Conservation (phyloP, 140 eudicot species). For the Oenanthe javanica region DNA sequence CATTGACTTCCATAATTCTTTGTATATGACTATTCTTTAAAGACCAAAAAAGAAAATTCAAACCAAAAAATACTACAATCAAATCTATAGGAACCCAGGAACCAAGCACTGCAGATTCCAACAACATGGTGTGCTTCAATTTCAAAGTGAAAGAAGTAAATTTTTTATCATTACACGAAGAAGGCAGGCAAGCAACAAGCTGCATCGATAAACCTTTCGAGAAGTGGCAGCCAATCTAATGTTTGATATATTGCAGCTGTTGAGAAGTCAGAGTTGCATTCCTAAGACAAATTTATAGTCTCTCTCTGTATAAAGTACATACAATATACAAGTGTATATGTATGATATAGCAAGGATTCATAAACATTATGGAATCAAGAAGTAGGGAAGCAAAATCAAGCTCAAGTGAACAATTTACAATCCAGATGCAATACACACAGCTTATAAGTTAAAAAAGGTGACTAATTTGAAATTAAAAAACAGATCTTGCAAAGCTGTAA, state of each 20-base stretch:
- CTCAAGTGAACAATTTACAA: background rate
- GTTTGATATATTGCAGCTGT: background rate
- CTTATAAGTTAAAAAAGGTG: background rate
- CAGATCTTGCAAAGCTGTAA: conserved; percentile 8
- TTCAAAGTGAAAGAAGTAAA: background rate
- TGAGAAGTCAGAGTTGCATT: background rate
- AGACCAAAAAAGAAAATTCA: background rate
- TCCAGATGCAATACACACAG: background rate
- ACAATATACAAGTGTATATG: background rate
- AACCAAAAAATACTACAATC: background rate
- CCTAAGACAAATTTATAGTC: background rate
- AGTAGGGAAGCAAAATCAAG: background rate
- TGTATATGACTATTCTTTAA: background rate
- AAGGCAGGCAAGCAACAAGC: background rate
- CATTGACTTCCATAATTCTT: background rate
- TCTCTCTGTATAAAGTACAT: background rate
- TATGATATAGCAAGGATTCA: background rate
- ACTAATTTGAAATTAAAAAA: background rate
- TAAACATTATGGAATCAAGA: background rate
- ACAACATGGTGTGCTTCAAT: background rate
- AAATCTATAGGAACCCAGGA: background rate
- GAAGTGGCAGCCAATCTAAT: background rate
- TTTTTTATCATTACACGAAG: background rate
- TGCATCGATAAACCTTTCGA: background rate
- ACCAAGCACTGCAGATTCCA: background rate